Evolutionary conservation across 2,329 filamentous ascomycete species (phyloP), one percentile per base, ranked within the genome.

Genomic region (Apiospora malaysiana): DNA sequence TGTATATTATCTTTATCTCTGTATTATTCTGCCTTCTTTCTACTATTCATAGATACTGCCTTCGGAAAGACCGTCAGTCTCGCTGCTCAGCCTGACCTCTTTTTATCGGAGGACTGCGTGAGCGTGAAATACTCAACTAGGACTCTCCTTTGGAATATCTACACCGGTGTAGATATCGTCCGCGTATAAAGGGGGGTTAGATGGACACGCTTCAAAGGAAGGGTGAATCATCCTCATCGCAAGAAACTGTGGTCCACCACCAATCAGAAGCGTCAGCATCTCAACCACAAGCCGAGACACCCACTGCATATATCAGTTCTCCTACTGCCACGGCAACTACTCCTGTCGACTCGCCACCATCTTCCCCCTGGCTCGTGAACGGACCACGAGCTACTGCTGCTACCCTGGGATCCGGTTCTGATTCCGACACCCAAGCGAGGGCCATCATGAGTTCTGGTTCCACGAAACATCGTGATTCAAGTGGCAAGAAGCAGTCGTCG

Each of bases 391-490:
- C 49, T 21, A 69, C 56, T 27, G 66, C 49, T 23, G 21, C 43
- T 21, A 69, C 49, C 23, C 69, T 68, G 1, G 70, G 69, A 21
- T 73, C 72, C 51, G 72, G 74, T 27, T 71, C 66, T 68, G 71
- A 73, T 40, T 32, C 70, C 37, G 69, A 71, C 12, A 42, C 66
- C 49, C 71, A 40, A 40, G 73, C 72, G 43, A 77, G 77, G 74
- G 70, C 72, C 45, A 25, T 14, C 65, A 67, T 67, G 65, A 67
- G n/a, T 46, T 76, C 78, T 49, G 70, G 73, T 23, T 78, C 82
- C 5, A 80, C 80, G 4, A 84, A 83, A 70, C 85, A 82, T 70
- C 76, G 79, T 68, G 76, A 76, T 45, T 76, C 78, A 3, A 74
- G 71, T 66, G 78, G 77, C 21, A 79, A 78, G 68, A 78, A 77